Percentiles rank a stretch among this genome's conserved stretches.
These are phyloP conservation scores for Ustilago shanxiensis DNA, from an alignment of 1,284 basidiomycete species.

Conservation along the genomic window DNA sequence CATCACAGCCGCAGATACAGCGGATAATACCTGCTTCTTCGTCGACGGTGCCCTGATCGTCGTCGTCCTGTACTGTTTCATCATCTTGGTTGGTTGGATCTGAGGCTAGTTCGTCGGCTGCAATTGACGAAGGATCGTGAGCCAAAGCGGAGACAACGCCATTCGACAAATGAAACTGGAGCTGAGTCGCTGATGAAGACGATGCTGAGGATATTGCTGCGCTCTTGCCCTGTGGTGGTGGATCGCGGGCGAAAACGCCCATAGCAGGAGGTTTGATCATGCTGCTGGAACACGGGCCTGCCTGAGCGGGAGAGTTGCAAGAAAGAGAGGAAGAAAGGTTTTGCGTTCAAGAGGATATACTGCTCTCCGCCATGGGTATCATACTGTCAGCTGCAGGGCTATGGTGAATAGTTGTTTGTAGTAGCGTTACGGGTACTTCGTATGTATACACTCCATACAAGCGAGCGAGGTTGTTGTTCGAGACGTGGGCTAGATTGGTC, in stretches of 20 bases:
- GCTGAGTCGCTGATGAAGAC: slow-evolving; percentile 12
- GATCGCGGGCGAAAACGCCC: slow-evolving; percentile 54
- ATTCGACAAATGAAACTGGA: slow-evolving; percentile 4
- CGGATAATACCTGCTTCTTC: slow-evolving; percentile 63
- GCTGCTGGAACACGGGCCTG: not conserved
- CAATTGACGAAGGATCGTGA: not conserved
- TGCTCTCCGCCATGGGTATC: slow-evolving; percentile 7
- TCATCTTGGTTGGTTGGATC: slow-evolving; percentile 31
- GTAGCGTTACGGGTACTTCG: too few species aligned
- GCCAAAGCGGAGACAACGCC: not conserved
- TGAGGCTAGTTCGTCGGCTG: slow-evolving; percentile 15
- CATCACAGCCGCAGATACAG: slow-evolving; percentile 79
- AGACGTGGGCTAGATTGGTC: not conserved
- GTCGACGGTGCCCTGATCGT: slow-evolving; percentile 62
- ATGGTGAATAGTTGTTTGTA: too few species aligned
- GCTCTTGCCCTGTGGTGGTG: slow-evolving; percentile 19
- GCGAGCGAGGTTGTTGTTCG: too few species aligned
- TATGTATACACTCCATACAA: too few species aligned
- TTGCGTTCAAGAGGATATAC: not conserved
- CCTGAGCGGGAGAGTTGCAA: not conserved
- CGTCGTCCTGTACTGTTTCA: slow-evolving; percentile 43
- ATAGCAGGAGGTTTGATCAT: slow-evolving; percentile 53
- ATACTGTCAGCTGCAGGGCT: slow-evolving; percentile 10
- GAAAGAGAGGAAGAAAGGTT: not conserved
- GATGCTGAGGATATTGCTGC: slow-evolving; percentile 4